Evolutionary conservation across 768 basidiomycete species (phyloP).

Genomic region (Hericium rajendrae): DNA sequence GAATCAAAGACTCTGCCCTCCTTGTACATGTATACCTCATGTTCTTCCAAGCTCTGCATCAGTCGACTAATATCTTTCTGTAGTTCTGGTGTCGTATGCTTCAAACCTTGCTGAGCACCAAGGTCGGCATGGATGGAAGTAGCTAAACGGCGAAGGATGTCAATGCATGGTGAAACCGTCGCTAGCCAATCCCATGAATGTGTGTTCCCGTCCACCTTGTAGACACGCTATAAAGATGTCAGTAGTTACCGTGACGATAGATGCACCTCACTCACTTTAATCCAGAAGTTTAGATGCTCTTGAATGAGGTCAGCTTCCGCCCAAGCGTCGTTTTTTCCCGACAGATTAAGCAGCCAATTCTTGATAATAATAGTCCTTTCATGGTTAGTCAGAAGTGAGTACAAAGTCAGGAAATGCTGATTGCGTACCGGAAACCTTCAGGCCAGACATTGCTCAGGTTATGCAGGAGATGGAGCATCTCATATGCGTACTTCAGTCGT

Average conservation of each 20-base stretch:
- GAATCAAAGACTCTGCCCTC: not conserved
- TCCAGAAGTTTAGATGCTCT: constrained; percentile 26
- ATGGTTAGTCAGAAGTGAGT: not conserved
- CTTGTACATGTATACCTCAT: not conserved
- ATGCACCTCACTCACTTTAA: constrained; percentile 20
- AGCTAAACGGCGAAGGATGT: constrained; percentile 19
- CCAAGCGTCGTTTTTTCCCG: constrained; percentile 16
- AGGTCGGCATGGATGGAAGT: constrained; percentile 17
- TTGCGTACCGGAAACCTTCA: constrained; percentile 2
- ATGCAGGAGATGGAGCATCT: constrained; percentile 11
- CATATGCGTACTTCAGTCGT: constrained; percentile 20
- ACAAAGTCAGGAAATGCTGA: too few relatives aligned
- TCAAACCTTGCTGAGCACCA: constrained; percentile 22
- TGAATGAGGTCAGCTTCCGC: constrained; percentile 24
- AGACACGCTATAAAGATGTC: constrained; percentile 18
- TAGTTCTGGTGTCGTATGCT: constrained; percentile 22
- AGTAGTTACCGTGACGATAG: too few relatives aligned
- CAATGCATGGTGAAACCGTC: constrained; percentile 22
- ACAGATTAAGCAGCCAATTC: constrained; percentile 26
- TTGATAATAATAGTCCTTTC: constrained; percentile 21
- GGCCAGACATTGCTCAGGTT: constrained; percentile 14
- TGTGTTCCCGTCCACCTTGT: constrained; percentile 23
- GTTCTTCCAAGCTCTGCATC: not conserved
- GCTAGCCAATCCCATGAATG: constrained; percentile 28
- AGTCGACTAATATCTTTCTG: constrained; percentile 19